phyloP scores from a whole-genome alignment of 345 rosid genomes.

The Sisymbrium irio region DNA sequence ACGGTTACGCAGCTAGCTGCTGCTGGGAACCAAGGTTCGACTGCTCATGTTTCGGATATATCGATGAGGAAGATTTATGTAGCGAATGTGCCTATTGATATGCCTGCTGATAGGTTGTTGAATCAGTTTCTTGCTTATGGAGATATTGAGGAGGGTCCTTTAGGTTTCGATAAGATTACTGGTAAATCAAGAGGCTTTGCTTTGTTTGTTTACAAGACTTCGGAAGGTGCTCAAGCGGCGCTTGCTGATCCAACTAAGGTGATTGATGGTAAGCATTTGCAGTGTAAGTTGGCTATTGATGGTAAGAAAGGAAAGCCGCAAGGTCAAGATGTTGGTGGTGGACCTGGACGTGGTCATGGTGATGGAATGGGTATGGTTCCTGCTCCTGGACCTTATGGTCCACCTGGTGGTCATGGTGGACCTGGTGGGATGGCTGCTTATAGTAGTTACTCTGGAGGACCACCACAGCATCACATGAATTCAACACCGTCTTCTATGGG shows the following conservation, averaged over 20 bases:
- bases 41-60: constrained; percentile 43
- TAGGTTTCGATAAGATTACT: constrained; percentile 82
- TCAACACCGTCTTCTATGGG: constrained; percentile 49
- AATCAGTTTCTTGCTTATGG: constrained; percentile 62
- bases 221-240: constrained; percentile 78
- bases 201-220: constrained; percentile 73
- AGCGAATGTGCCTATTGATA: constrained; percentile 68
- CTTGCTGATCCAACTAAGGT: constrained; percentile 68
- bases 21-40: constrained; percentile 60
- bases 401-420: constrained; percentile 43
- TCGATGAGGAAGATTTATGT: constrained; percentile 80
- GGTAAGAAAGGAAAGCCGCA: constrained; percentile 67
- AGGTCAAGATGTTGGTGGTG: constrained; percentile 40
- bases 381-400: constrained; percentile 44
- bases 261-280: constrained; percentile 68
- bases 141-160: constrained; percentile 85
- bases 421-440: constrained; percentile 40
- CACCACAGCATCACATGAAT: constrained; percentile 52
- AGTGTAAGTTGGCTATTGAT: constrained; percentile 73
- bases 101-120: constrained; percentile 63
- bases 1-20: constrained; percentile 77
- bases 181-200: constrained; percentile 87
- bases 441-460: constrained; percentile 49
- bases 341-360: constrained; percentile 44
- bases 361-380: constrained; percentile 66